Percentiles rank a stretch among this genome's conserved stretches.
Conservation (phyloP, 2,329 filamentous ascomycete genomes). For the Westerdykella aurantiaca region DNA sequence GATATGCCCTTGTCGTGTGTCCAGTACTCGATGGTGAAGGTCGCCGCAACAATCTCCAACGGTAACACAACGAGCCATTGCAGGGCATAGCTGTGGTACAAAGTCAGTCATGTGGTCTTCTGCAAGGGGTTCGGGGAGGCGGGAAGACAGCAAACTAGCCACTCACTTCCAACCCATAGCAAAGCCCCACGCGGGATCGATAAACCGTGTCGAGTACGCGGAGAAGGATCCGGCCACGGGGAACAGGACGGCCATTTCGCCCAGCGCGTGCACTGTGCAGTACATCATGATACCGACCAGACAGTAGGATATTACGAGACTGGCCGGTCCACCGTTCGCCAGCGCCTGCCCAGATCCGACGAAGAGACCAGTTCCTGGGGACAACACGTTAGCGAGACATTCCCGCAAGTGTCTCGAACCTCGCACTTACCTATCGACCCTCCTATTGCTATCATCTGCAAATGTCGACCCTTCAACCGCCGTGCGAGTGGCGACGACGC, state of each 20-base stretch:
- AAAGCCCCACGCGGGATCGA: slow-evolving; percentile 92
- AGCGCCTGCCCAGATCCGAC: slow-evolving; percentile 59
- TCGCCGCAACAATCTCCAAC: slow-evolving; percentile 79
- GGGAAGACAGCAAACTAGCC: background rate
- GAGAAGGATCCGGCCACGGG: slow-evolving; percentile 90
- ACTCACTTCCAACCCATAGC: slow-evolving; percentile 81
- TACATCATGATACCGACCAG: slow-evolving; percentile 84
- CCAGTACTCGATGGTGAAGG: slow-evolving; percentile 82
- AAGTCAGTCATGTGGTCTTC: slow-evolving; percentile 9
- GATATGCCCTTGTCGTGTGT: slow-evolving; percentile 46
- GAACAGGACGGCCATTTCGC: slow-evolving; percentile 85
- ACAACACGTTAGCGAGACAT: slow-evolving; percentile 11
- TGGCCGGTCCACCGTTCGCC: slow-evolving; percentile 35
- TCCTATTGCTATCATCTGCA: slow-evolving; percentile 97
- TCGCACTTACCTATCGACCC: slow-evolving; percentile 61
- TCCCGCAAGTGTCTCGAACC: background rate
- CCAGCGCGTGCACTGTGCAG: slow-evolving; percentile 84
- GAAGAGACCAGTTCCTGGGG: slow-evolving; percentile 60
- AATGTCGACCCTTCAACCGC: slow-evolving; percentile 51
- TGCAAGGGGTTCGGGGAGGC: slow-evolving; percentile 4
- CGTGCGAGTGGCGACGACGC: slow-evolving; percentile 69
- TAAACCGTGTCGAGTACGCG: slow-evolving; percentile 82
- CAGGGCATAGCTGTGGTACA: slow-evolving; percentile 56
- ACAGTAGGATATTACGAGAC: slow-evolving; percentile 33
- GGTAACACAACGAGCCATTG: slow-evolving; percentile 83